These are phyloP conservation scores for Podaxis mareebaensis DNA, from an alignment of 768 basidiomycete species.

Conservation along the genomic window DNA sequence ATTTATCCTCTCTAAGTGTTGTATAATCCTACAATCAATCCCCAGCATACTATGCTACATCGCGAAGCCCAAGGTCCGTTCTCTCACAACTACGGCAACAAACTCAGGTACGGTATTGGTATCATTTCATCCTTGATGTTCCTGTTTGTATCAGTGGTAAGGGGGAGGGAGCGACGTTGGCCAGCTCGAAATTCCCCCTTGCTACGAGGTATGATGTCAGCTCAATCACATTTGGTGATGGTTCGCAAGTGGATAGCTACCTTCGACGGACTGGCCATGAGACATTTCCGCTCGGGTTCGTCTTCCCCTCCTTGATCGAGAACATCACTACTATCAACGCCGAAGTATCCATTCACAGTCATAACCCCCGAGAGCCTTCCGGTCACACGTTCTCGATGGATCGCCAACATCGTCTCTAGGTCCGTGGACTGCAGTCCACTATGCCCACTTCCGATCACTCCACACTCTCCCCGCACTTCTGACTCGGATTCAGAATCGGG, in stretches of 20 bases:
- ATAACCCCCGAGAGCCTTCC: neutral
- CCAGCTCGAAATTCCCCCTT: no score
- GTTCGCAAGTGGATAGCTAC: neutral
- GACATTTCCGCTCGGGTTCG: neutral
- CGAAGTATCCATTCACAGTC: neutral
- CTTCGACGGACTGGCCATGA: neutral
- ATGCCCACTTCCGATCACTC: neutral
- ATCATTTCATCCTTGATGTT: neutral
- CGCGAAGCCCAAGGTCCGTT: neutral
- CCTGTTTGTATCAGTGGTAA: no score
- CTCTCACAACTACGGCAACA: neutral
- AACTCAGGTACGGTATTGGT: neutral
- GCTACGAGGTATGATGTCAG: no score
- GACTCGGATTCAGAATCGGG: neutral
- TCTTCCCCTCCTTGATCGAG: neutral
- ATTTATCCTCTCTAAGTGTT: neutral
- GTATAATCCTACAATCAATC: neutral
- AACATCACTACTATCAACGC: neutral
- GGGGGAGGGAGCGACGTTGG: no score
- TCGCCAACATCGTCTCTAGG: conserved; percentile 1
- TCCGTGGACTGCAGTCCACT: neutral
- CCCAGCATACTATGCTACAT: neutral
- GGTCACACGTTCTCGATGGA: neutral
- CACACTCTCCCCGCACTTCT: neutral
- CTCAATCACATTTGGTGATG: no score